Base-by-base conservation (phyloP, 2,329 filamentous ascomycete genomes). In the Fonsecaea multimorphosa region DNA sequence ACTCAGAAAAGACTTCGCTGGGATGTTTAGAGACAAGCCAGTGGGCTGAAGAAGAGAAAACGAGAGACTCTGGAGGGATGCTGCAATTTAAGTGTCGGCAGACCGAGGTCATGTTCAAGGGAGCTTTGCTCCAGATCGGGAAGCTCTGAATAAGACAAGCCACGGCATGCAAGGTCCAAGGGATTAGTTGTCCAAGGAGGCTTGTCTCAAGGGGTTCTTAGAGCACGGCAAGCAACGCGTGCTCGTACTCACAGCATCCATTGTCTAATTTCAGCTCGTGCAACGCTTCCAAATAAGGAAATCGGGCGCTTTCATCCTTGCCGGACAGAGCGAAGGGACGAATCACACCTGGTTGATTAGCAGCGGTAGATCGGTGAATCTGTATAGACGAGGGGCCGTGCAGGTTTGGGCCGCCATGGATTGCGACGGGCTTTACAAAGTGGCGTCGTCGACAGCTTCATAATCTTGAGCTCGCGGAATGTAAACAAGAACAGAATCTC, bases 261-360 rank as follows among this genome's bases (percentile, higher is more conserved):
- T 32, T 22, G 32, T 27, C 44, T 38, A 67, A 64, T 67, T 55
- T 67, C 36, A 67, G 61, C 61, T 67, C 65, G 57, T 67, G 40
- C 61, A 67, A 64, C 44, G 44, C 58, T 67, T 58, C 61, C 61
- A 53, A 49, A 64, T 64, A 8, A 19, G 57, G 57, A 53, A n/a
- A 58, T 61, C n/a, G 4, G 36, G 7, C n/a, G 29, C 46, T 38
- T 19, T 38, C n/a, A n/a, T 29, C 19, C 51, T 31, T 31, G 40
- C 12, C 49, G 22, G 44, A 16, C 27, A 58, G 55, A 24, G 12
- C 16, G 24, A 8, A 11, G 24, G 12, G 32, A 29, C 55, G 22
- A 58, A 59, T 44, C 46, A 59, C 1, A 5, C 32, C 22, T 7
- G 31, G 46, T 40, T 36, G 24, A 58, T 64, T 59, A 64, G 31